Evolutionary conservation across 306 rosid species (phyloP), one percentile per base, ranked within the genome.

Genomic region (Glycine tomentella): DNA sequence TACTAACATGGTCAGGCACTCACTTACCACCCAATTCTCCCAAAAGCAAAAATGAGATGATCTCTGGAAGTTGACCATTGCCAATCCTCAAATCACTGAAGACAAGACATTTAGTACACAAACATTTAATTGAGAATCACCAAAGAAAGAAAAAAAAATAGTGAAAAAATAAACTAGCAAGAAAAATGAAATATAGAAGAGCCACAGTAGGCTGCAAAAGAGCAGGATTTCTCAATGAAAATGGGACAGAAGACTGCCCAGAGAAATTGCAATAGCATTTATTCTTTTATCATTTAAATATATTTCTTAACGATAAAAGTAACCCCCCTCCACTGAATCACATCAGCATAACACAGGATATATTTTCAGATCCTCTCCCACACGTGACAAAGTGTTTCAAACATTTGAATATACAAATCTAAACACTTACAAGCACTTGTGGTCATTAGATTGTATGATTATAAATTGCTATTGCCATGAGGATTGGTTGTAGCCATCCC

Each of bases 401-500:
- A 17, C 82, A 79, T 82, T 48, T 73, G 62, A 81, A 82, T 75
- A 73, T 86, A 86, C 88, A 84, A 62, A 85, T 81, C 79, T 53
- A 59, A 81, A 53, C 84, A 90, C 88, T 87, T 80, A 85, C 85
- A 86, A 62, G 56, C 36, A 83, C 69, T 77, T 83, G 55, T 75
- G 62, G 72, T 13, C 70, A 81, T 75, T 83, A 45, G 69, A 74
- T 33, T 77, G 69, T 77, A 79, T 12, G 80, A 53, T 38, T 80
- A 16, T 16, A 77, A 34, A 73, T 31, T 80, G 67, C 76, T 87
- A 89, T 73, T 85, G 89, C 93, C 95, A 90, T 3, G 92, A 80
- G 50, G 89, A 75, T 69, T 87, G 90, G 83, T 87, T 90, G 87
- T 85, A 89, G 82, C 87, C 81, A 71, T 92, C 92, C 89, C 89